These are phyloP conservation scores for Aspergillus texensis DNA, from an alignment of 2,329 filamentous ascomycete species.

Conservation along the genomic window DNA sequence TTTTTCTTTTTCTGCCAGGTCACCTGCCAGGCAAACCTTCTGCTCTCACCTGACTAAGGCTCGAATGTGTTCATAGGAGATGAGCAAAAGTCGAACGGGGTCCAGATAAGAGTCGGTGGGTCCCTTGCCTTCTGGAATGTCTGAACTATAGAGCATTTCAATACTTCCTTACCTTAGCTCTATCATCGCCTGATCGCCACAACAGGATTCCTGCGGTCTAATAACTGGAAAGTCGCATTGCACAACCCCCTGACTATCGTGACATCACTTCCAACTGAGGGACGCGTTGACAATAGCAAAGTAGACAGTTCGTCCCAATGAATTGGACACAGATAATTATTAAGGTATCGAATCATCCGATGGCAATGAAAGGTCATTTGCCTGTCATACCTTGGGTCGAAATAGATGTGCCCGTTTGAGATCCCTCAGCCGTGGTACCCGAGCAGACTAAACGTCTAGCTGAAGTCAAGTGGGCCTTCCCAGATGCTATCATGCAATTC, in stretches of 20 bases:
- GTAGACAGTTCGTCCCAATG: background rate
- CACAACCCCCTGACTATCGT: background rate
- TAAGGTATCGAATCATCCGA: background rate
- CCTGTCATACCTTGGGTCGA: background rate
- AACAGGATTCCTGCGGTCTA: background rate
- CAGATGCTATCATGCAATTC: background rate
- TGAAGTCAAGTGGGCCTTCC: background rate
- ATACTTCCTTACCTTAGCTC: background rate
- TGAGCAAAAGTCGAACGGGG: background rate
- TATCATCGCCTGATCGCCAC: background rate
- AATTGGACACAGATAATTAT: background rate
- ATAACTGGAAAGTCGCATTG: background rate
- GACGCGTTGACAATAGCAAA: slow-evolving; percentile 2
- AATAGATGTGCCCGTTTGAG: background rate
- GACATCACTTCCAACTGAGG: slow-evolving; percentile 1
- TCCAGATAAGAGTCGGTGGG: slow-evolving; percentile 5
- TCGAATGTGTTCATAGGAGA: background rate
- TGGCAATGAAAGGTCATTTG: background rate
- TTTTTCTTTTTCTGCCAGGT: background rate
- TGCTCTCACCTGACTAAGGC: background rate
- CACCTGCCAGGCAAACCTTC: background rate
- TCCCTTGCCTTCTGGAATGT: slow-evolving; percentile 3
- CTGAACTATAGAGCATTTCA: background rate
- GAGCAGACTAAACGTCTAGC: background rate
- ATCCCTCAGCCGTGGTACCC: background rate